Base-by-base conservation (phyloP, 805 yeast genomes). In the Yueomyces sp. region DNA sequence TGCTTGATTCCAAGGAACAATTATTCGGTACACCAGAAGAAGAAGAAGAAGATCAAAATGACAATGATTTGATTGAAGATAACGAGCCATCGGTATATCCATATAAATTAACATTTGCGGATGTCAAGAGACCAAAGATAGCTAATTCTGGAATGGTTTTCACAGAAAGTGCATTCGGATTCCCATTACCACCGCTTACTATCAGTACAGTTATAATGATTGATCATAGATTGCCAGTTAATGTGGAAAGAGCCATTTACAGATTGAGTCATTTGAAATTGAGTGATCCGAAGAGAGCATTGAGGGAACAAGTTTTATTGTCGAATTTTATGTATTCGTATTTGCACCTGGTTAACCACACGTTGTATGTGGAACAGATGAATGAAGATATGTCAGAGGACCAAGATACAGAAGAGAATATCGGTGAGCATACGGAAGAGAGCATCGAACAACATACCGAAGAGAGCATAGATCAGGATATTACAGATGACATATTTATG, bases 321-420 rank as follows among this genome's bases (percentile, higher is more conserved):
- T 85, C 96, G 46, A 92, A 92, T 60, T 92, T 92, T 74, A 92
- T 92, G 98, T 92, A 92, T 59, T 90, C 96, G 0, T 92, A 92
- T 63, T 72, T 92, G 68, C 90, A 92, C 57, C 69, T 92, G 62
- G 95, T 92, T 44, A 94, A 90, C 61, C 96, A 90, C 59, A 88
- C 90, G 12, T 67, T 83, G 51, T 85, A 81, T 60, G 62, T 84
- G 48, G 90, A 83, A 53, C 85, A 79, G 47, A 60, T 68, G 47
- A 73, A 68, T 33, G 72, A 68, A 65, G 53, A 42, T 37, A 40
- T 43, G n/a, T 45, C 41, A 28, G 50, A 44, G 44, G 47, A 38
- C 27, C 26, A 34, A 34, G 37, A 34, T 5, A 11, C 6, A 40
- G 42, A 34, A 40, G 44, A 34, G 37, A 44, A 32, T 38, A 37